Evolutionary conservation across 169 alveolate genomes (phyloP).

Genomic region (Neospora caninum): DNA sequence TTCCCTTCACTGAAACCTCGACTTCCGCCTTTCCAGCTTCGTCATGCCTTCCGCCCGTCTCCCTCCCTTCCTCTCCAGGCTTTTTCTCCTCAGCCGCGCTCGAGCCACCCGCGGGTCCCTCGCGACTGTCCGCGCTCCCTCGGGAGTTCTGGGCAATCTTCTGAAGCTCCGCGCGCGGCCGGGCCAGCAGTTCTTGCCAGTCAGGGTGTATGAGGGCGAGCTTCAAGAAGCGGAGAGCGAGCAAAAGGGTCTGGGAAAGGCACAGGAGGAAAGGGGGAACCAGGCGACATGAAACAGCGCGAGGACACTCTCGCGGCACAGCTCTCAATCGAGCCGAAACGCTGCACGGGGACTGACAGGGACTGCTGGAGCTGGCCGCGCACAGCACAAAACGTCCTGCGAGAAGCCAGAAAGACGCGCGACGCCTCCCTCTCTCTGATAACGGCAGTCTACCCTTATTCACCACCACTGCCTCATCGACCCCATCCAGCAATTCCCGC

Average conservation of each 20-base stretch:
- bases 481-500: no score
- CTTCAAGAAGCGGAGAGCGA: constrained; percentile 72
- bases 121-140: constrained; percentile 7
- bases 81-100: neutral
- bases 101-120: neutral
- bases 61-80: neutral
- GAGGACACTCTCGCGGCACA: no score
- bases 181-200: constrained; percentile 68
- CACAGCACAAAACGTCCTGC: no score
- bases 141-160: constrained; percentile 17
- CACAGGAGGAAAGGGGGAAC: neutral
- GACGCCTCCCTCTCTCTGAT: no score
- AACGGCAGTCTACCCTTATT: no score
- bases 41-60: neutral
- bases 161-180: constrained; percentile 62
- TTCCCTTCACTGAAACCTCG: no score
- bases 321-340: no score
- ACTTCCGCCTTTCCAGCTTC: constrained; percentile 30
- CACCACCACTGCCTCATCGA: no score
- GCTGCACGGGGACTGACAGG: no score
- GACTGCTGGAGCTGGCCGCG: no score
- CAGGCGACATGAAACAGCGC: no score
- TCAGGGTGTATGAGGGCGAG: constrained; percentile 72
- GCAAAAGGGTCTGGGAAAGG: constrained; percentile 62
- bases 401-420: no score